Evolutionary conservation across 2,329 filamentous ascomycete genomes (phyloP).

Genomic region (Exophiala alcalophila): DNA sequence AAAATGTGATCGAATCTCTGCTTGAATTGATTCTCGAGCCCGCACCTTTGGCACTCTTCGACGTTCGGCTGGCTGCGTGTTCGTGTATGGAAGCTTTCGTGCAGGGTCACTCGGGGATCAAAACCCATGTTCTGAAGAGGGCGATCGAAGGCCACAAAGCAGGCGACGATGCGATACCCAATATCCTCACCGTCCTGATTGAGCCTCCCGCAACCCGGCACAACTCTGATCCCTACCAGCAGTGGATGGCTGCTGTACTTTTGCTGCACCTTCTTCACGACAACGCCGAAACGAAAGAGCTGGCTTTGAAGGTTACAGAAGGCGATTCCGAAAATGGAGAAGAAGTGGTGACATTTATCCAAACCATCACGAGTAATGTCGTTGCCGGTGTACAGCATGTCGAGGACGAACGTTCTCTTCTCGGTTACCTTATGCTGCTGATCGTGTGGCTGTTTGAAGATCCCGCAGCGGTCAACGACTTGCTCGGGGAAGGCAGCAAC

Average conservation of each 20-base stretch:
- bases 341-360: slow-evolving; percentile 91
- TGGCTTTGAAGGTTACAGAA: slow-evolving; percentile 79
- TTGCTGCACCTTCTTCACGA: slow-evolving; percentile 83
- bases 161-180: slow-evolving; percentile 77
- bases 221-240: slow-evolving; percentile 76
- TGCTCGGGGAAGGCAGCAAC: slow-evolving; percentile 86
- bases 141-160: slow-evolving; percentile 84
- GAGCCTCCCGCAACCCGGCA: slow-evolving; percentile 60
- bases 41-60: slow-evolving; percentile 65
- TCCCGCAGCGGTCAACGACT: slow-evolving; percentile 85
- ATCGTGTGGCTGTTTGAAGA: slow-evolving; percentile 91
- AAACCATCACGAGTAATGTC: slow-evolving; percentile 82
- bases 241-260: slow-evolving; percentile 85
- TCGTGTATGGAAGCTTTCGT: slow-evolving; percentile 94
- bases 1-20: slow-evolving; percentile 88
- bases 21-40: slow-evolving; percentile 76
- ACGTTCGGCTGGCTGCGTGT: slow-evolving; percentile 79
- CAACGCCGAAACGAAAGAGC: slow-evolving; percentile 71
- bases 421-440: slow-evolving; percentile 87
- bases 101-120: slow-evolving; percentile 73
- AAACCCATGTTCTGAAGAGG: slow-evolving; percentile 77
- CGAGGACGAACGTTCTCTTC: slow-evolving; percentile 73
- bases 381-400: slow-evolving; percentile 71
- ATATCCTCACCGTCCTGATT: slow-evolving; percentile 80
- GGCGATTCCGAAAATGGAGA: slow-evolving; percentile 86